Evolutionary conservation across 2,329 filamentous ascomycete genomes (phyloP), one percentile per base, ranked within the genome.

Genomic region (Dactylella cylindrospora): DNA sequence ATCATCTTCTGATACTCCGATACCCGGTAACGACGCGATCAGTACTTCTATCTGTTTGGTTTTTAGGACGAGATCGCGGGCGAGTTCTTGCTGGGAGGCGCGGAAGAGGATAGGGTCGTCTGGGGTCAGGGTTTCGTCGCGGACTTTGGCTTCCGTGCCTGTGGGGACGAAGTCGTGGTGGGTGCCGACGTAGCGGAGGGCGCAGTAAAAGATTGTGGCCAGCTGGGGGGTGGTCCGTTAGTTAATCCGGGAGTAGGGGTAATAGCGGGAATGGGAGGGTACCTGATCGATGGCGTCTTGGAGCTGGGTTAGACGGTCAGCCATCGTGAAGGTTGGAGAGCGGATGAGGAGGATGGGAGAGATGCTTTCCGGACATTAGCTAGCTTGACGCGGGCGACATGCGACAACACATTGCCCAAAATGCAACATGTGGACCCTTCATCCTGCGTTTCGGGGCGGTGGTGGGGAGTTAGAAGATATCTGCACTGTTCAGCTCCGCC

Each of bases 271-370:
- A 36, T 8, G 17, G 36, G 15, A 52, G 50, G 53, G 26, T 75
- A 88, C 87, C 79, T 90, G 83, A 70, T 93, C 88, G 62, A 91
- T 81, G 73, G 86, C 84, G 75, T 93, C 87, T 74, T 94, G 88
- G 55, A 93, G 78, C 72, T 93, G 88, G 1, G 88, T 91, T 55
- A 94, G 78, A 65, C 85, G 79, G 71, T 94, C 88, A 22, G 80
- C 80, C 83, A 89, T 89, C 54, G 32, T 70, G 28, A 13, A 6
- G 4, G 22, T 12, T 26, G 22, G 3, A 19, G 22, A 3, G 39
- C 10, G 10, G 47, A 15, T 17, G 9, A 20, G 36, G 5, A 36
- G 45, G 38, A 29, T 50, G 32, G 44, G 53, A 39, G 17, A 38
- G 15, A 19, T 38, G 35, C 6, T 19, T 19, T 19, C 22, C 12